These are phyloP conservation scores for Filobasidium wieringae DNA, from an alignment of 768 basidiomycete species.

Conservation along the genomic window DNA sequence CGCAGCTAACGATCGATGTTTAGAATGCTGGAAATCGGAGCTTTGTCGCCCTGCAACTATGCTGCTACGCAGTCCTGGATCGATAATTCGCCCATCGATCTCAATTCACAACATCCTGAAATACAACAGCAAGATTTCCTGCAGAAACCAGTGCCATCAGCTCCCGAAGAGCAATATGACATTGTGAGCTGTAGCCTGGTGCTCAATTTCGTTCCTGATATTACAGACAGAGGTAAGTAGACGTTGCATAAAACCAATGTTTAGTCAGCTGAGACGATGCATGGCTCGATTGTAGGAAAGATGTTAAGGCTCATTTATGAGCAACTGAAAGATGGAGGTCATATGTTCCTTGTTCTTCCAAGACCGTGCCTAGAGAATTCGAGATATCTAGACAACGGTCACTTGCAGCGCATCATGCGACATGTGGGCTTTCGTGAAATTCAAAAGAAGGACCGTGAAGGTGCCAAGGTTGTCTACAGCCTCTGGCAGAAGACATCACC, in stretches of 20 bases:
- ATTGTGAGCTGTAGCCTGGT: constrained; percentile 76
- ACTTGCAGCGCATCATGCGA: constrained; percentile 40
- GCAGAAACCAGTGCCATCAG: constrained; percentile 45
- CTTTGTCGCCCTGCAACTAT: constrained; percentile 74
- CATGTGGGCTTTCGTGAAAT: constrained; percentile 55
- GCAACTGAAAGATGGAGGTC: constrained; percentile 20
- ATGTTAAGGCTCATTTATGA: constrained; percentile 27
- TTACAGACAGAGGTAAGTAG: constrained; percentile 58
- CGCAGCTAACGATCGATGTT: background rate
- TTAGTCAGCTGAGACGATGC: background rate
- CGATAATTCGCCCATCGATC: constrained; percentile 60
- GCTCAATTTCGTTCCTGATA: constrained; percentile 71
- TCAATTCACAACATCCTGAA: constrained; percentile 66
- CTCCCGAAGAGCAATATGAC: constrained; percentile 55
- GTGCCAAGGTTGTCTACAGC: constrained; percentile 81
- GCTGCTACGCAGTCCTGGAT: constrained; percentile 58
- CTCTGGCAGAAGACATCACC: constrained; percentile 36
- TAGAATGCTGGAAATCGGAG: constrained; percentile 80
- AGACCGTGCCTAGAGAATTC: constrained; percentile 76
- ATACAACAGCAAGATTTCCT: constrained; percentile 83
- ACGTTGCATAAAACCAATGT: background rate
- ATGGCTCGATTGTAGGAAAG: constrained; percentile 13
- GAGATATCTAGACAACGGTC: constrained; percentile 58
- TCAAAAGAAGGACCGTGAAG: constrained; percentile 51
- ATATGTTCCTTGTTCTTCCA: constrained; percentile 49